Evolutionary conservation across 768 basidiomycete genomes (phyloP), one percentile per base, ranked within the genome.

Genomic region (Russula abietina): DNA sequence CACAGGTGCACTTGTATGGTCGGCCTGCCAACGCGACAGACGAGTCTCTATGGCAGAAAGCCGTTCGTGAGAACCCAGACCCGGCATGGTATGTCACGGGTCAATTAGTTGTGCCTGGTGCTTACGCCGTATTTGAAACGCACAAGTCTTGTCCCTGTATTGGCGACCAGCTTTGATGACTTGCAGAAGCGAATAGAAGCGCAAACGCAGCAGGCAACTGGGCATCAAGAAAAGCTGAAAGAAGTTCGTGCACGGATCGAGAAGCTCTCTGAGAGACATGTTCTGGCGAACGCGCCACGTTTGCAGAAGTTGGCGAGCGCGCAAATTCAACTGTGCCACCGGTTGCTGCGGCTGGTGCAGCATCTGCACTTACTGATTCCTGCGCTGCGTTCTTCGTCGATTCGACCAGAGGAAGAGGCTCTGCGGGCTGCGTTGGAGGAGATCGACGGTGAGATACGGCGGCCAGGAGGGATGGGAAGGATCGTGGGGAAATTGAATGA

Each of bases 161-260:
- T 93, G 32, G 92, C 90, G 1, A 75, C 86, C 30, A 90, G 92
- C 12, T 92, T 92, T 60, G 89, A 91, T 68, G 88, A 92, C 67
- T 76, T 94, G 24, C 86, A 89, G 65, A 80, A 81, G 61, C 86
- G 92, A 9, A 85, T 91, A 22, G 87, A 90, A 55, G 88, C 86
- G 0, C 92, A 93, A 73, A 77, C 81, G 0, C 74, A 78, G 51
- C 86, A 87, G 72, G 83, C 88, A 6, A 76, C 80, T 32, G 78
- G 79, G 10, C 90, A 93, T 59, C 81, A 85, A 69, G 82, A 86
- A 70, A 83, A 83, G 63, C 74, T 91, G 14, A 83, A 83, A 79
- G 87, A 93, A 68, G 78, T 93, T 43, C 83, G 84, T 73, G 77
- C 79, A 17, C 82, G 87, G 39, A 75, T 93, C 32, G 78, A 80